Evolutionary conservation across 495 filamentous ascomycete species (phyloP).

Genomic region (Aspergillus nidulans): DNA sequence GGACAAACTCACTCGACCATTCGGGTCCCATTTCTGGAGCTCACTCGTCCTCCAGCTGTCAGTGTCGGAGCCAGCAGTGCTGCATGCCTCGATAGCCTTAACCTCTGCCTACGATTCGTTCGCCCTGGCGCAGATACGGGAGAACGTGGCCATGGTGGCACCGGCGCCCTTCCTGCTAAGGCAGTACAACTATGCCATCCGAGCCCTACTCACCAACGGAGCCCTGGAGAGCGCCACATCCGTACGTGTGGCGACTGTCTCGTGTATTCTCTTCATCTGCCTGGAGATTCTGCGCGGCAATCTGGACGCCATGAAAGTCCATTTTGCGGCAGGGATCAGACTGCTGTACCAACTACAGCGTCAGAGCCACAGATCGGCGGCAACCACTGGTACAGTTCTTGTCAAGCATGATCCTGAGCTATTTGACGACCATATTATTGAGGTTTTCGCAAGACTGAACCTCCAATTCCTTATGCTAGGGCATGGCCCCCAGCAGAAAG

Average conservation of each 20-base stretch:
- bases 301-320: background rate
- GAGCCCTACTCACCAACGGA: background rate
- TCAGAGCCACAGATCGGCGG: background rate
- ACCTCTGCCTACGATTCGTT: background rate
- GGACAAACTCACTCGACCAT: background rate
- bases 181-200: conserved; percentile 4
- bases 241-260: background rate
- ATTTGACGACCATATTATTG: background rate
- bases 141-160: background rate
- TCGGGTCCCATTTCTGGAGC: background rate
- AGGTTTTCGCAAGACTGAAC: background rate
- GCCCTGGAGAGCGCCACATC: background rate
- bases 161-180: background rate
- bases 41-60: background rate
- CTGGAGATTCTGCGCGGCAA: background rate
- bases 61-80: background rate
- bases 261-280: background rate
- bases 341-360: background rate
- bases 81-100: background rate
- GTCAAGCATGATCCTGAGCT: background rate
- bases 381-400: background rate
- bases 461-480: conserved; percentile 1
- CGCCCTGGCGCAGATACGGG: background rate
- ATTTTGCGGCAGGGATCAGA: background rate
- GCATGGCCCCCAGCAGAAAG: background rate